A percentile compares a stretch with the other conserved stretches of the same genome.
These are phyloP conservation scores for Camelina neglecta DNA, from an alignment of 345 rosid genomes.

Conservation along the genomic window DNA sequence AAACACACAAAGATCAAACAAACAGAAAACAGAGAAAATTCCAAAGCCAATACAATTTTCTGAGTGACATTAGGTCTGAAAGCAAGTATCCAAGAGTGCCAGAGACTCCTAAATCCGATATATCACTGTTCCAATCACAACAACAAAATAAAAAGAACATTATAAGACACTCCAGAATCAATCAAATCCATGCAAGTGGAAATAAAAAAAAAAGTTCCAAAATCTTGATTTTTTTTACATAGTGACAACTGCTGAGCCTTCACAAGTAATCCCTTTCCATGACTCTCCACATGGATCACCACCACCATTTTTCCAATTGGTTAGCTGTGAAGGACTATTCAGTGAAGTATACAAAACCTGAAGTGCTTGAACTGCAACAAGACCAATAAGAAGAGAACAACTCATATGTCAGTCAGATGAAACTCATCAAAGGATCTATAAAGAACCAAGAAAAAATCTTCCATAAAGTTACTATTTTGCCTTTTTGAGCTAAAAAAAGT, in stretches of 20 bases:
- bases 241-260: constrained; percentile 86
- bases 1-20: constrained; percentile 29
- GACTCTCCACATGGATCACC: constrained; percentile 98
- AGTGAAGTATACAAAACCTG: constrained; percentile 81
- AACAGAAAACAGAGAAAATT: constrained; percentile 8
- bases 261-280: constrained; percentile 92
- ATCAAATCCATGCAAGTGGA: constrained; percentile 13
- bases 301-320: constrained; percentile 78
- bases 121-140: constrained; percentile 54
- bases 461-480: constrained; percentile 21
- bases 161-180: constrained; percentile 11
- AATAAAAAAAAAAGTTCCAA: background rate
- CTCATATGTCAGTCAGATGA: constrained; percentile 9
- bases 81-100: constrained; percentile 97
- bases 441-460: constrained; percentile 26
- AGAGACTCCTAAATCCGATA: constrained; percentile 76
- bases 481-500: constrained; percentile 30
- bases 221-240: constrained; percentile 51
- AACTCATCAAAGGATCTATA: constrained; percentile 29
- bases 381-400: constrained; percentile 27
- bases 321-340: constrained; percentile 81
- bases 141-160: constrained; percentile 29
- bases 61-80: constrained; percentile 66
- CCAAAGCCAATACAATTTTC: constrained; percentile 62
- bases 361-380: constrained; percentile 79